A percentile compares a stretch with the other conserved stretches of the same genome.
Conservation (phyloP, 495 filamentous ascomycete species). For the Glonium stellatum region DNA sequence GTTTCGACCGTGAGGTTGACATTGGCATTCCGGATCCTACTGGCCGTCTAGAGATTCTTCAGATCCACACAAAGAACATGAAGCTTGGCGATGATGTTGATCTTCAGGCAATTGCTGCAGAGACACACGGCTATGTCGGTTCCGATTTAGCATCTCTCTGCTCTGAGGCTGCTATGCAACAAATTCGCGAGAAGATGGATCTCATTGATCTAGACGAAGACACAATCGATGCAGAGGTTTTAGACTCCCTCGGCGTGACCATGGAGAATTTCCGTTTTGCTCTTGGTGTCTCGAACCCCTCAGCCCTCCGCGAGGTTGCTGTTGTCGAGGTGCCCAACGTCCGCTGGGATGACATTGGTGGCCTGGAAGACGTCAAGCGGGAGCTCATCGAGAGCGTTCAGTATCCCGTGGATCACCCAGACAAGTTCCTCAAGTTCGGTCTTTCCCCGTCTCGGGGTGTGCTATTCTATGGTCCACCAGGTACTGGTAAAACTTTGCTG, state of each 20-base stretch:
- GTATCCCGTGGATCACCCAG: conserved; percentile 97
- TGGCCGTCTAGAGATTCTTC: conserved; percentile 95
- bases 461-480: conserved; percentile 94
- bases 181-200: conserved; percentile 99
- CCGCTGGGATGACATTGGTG: conserved; percentile 99
- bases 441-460: conserved; percentile 97
- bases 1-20: conserved; percentile 97
- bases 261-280: conserved; percentile 99
- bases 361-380: conserved; percentile 95
- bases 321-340: conserved; percentile 99
- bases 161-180: conserved; percentile 99
- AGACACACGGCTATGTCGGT: conserved; percentile 98
- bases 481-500: conserved; percentile 99
- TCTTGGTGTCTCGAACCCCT: conserved; percentile 95
- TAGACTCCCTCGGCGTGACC: conserved; percentile 95
- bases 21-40: conserved; percentile 97
- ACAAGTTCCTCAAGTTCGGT: conserved; percentile 99
- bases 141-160: conserved; percentile 98
- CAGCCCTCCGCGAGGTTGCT: conserved; percentile 95
- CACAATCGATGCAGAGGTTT: conserved; percentile 95
- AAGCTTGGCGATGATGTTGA: conserved; percentile 96
- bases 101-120: conserved; percentile 89
- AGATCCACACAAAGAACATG: conserved; percentile 99
- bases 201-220: conserved; percentile 98
- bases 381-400: conserved; percentile 99